Evolutionary conservation across 1,284 basidiomycete genomes (phyloP), one percentile per base, ranked within the genome.

Genomic region (Trichosporon faecale): DNA sequence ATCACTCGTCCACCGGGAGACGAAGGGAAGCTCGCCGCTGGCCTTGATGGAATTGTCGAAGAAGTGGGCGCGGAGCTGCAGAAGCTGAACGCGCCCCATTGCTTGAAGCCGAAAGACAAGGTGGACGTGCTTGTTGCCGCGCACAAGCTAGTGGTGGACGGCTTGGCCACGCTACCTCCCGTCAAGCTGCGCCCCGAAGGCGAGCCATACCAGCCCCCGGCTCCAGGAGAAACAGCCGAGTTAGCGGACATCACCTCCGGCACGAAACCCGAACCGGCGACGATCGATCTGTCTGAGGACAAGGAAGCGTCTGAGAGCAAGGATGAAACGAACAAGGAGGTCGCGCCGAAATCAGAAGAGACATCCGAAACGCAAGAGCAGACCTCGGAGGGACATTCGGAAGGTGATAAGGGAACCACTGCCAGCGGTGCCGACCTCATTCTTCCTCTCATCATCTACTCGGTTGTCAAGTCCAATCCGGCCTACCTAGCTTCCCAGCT

Each of bases 381-480:
- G 35, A 37, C 37, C 12, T 33, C 33, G 23, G 18, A n/a, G 11
- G 18, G 2, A 35, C 23, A 6, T 9, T 23, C 37, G 40, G 63
- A 65, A 18, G 33, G 27, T 0, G 44, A 64, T 0, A 68, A 52
- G 46, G 37, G 21, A 2, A 44, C 37, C 25, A 57, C 29, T 7
- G 33, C 49, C n/a, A 66, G 27, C 0, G 83, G 83, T 21, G 83
- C 83, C 9, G 83, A 84, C 71, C 77, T 84, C 12, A 79, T 84
- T 88, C 83, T 87, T 1, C 95, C 95, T 0, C 84, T 97, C 67
- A 89, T 97, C 79, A 98, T 98, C 68, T 95, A 91, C 78, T 88
- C 93, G 1, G 92, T 96, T 44, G 93, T 96, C 75, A 92, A 92
- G 80, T 86, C 92, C 12, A 97, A 98, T 78, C 95, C 95, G 0